Base-by-base conservation (phyloP, 768 basidiomycete genomes). In the Saitozyma sp. region DNA sequence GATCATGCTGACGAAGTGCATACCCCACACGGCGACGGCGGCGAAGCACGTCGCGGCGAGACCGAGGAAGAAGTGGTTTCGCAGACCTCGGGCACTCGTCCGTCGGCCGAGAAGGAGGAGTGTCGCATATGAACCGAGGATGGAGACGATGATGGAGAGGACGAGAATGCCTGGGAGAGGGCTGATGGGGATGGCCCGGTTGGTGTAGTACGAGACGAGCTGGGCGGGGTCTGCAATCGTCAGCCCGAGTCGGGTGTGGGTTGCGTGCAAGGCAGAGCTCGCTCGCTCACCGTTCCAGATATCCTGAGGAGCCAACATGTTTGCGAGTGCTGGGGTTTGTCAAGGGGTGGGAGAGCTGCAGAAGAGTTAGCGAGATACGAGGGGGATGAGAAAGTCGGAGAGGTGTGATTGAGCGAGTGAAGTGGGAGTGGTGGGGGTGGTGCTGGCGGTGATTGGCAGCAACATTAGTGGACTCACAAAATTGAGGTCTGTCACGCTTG, bases 81-180 rank as follows among this genome's bases (percentile, higher is more conserved):
- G 62, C 50, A 66, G 54, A n/a, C 79, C 79, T 56, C 63, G 59
- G 29, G 67, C 68, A 14, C 62, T 62, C 1, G 79, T 80, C 43
- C 75, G 59, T 52, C 76, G 56, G 17, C 79, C 80, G 20, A 80
- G 71, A 5, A 78, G 65, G 9, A 79, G 68, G 0, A 80, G 73
- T 5, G 80, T 79, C 8, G 80, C 70, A 61, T 80, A 80, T 8
- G 77, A 79, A 13, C 80, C 80, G 38, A 80, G 70, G 55, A 80
- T 68, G 41, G 80, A 80, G 29, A 80, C 80, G 59, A 79, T 65
- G 66, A 80, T 74, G 51, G 77, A 79, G 20, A 74, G 74, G 63
- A 77, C 69, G 42, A 79, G 65, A 43, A 80, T 64, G 50, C 76
- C 80, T 0, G 80, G 66, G 40, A 71, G 67, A 39, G 73, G 73